phyloP scores from a whole-genome alignment of 1,139 yeast species.

The Blastobotrys apis region DNA sequence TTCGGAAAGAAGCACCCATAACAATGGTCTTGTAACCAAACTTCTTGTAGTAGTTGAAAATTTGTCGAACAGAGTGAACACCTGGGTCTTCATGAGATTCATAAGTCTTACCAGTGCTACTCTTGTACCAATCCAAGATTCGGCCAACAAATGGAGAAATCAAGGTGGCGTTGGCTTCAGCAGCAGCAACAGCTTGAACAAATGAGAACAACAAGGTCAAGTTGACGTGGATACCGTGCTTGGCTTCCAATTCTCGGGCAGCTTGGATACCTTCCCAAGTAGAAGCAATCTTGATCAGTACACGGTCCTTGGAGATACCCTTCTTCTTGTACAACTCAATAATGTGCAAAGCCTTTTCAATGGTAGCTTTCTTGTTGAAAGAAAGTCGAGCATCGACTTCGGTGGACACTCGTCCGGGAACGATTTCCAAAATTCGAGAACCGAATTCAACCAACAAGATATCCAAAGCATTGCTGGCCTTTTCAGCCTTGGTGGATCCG shows the following conservation, averaged over 20 bases:
- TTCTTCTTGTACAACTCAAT: constrained; percentile 76
- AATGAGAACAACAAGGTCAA: constrained; percentile 92
- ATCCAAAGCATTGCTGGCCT: constrained; percentile 78
- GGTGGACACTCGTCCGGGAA: constrained; percentile 98
- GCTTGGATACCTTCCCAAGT: constrained; percentile 99
- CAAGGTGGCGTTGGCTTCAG: constrained; percentile 93
- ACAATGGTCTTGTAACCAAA: constrained; percentile 94
- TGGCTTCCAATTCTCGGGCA: constrained; percentile 88
- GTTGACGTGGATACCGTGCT: constrained; percentile 91
- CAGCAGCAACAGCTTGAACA: constrained; percentile 98
- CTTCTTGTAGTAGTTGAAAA: constrained; percentile 98
- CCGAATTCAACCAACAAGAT: constrained; percentile 94
- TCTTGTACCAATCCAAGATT: constrained; percentile 98
- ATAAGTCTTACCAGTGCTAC: constrained; percentile 85
- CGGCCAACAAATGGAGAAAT: constrained; percentile 99
- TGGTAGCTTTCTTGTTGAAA: constrained; percentile 88
- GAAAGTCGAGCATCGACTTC: constrained; percentile 99
- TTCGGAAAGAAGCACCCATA: constrained; percentile 99
- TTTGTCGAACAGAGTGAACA: constrained; percentile 80
- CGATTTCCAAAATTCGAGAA: constrained; percentile 84
- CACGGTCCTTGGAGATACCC: constrained; percentile 84
- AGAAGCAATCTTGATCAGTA: constrained; percentile 93
- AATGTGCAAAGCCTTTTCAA: constrained; percentile 85
- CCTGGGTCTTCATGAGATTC: constrained; percentile 86
- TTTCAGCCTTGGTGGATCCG: constrained; percentile 52